A percentile compares a stretch with the other conserved stretches of the same genome.
phyloP scores from a whole-genome alignment of 208 protist genomes.

The Leishmania tropica region DNA sequence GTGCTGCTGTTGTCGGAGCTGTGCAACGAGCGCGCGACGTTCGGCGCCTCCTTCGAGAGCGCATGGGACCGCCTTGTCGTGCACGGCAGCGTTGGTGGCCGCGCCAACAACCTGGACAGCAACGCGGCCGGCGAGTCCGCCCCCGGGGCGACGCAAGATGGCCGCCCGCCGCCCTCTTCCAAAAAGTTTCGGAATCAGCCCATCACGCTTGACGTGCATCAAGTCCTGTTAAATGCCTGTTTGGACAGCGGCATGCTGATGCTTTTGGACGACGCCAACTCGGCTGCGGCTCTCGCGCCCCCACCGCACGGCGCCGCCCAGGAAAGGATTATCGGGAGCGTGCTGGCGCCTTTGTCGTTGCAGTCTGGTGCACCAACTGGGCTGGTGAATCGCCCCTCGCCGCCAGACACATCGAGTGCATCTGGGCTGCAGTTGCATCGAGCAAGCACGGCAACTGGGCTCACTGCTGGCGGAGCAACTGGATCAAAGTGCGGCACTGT shows the following conservation, averaged over 20 bases:
- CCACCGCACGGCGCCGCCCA: not conserved
- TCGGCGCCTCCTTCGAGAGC: constrained; percentile 29
- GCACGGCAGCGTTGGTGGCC: constrained; percentile 1
- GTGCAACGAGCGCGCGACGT: constrained; percentile 57
- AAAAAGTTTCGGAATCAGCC: not conserved
- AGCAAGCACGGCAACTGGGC: not conserved
- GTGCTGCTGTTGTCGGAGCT: constrained; percentile 51
- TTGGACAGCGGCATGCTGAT: constrained; percentile 57
- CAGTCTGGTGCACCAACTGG: not conserved
- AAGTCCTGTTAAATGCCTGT: constrained; percentile 43
- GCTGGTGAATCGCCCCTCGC: not conserved
- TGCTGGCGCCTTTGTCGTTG: not conserved
- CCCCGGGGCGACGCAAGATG: not conserved
- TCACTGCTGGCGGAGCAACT: not conserved
- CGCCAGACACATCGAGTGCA: not conserved
- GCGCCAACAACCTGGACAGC: not conserved
- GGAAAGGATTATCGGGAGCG: not conserved
- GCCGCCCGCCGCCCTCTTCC: not conserved
- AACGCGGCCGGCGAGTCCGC: not conserved
- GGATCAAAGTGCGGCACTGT: not conserved
- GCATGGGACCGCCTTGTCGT: constrained; percentile 37
- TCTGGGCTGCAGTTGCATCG: not conserved
- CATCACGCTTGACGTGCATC: constrained; percentile 37
- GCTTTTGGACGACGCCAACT: constrained; percentile 5
- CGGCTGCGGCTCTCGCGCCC: constrained; percentile 4